Evolutionary conservation across 805 yeast species (phyloP).

Genomic region (Scheffersomyces stipitis): DNA sequence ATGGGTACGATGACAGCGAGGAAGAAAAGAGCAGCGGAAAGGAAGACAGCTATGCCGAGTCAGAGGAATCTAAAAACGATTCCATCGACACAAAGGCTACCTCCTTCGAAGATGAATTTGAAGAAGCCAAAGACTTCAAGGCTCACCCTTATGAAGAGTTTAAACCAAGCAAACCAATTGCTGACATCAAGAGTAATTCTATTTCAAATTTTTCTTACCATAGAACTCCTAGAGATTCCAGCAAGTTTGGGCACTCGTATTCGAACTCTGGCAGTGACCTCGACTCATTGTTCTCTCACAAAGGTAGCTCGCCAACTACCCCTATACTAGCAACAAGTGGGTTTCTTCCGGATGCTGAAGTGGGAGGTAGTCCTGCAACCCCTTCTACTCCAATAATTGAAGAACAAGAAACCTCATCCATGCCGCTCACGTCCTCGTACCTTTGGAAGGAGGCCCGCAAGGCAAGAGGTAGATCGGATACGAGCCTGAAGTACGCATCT

Average conservation of each 20-base stretch:
- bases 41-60: neutral
- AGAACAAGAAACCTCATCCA: neutral
- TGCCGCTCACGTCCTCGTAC: neutral
- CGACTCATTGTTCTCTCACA: neutral
- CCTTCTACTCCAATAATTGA: neutral
- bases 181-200: neutral
- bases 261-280: neutral
- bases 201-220: no score
- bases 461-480: neutral
- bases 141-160: neutral
- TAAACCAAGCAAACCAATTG: neutral
- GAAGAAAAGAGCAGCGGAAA: constrained; percentile 2
- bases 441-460: neutral
- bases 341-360: neutral
- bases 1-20: constrained; percentile 24
- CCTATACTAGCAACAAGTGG: neutral
- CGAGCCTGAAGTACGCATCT: neutral
- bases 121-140: no score
- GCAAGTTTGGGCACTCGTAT: neutral
- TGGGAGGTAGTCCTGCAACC: neutral
- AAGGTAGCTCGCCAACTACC: neutral
- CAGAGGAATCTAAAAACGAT: constrained; percentile 1
- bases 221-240: neutral
- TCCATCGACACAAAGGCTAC: constrained; percentile 6
- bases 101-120: neutral